Conservation (phyloP, 805 yeast genomes). For the Brettanomyces sp. region DNA sequence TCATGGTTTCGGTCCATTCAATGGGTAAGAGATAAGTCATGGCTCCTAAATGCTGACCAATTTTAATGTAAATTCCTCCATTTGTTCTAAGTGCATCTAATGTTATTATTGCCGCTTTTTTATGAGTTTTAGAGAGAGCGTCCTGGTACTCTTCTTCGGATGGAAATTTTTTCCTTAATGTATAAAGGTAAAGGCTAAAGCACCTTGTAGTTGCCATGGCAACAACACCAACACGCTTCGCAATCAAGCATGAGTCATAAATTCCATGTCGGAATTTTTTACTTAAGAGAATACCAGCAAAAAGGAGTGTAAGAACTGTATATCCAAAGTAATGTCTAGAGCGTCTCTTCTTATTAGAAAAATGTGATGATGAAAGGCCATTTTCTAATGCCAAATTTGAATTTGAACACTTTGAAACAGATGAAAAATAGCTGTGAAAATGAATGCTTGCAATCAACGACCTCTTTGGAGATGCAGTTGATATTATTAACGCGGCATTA, state of each 20-base stretch:
- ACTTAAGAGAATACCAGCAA: background rate
- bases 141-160: slow-evolving; percentile 35
- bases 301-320: background rate
- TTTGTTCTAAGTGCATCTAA: slow-evolving; percentile 69
- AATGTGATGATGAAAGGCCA: too few species aligned
- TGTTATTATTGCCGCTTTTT: slow-evolving; percentile 69
- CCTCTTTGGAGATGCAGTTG: too few species aligned
- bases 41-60: slow-evolving; percentile 92
- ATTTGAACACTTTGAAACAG: too few species aligned
- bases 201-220: slow-evolving; percentile 64
- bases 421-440: too few species aligned
- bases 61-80: slow-evolving; percentile 88
- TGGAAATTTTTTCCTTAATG: slow-evolving; percentile 33
- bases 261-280: background rate
- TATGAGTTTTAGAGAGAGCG: slow-evolving; percentile 62
- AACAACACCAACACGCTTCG: slow-evolving; percentile 52
- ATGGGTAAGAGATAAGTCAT: slow-evolving; percentile 82
- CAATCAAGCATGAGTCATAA: slow-evolving; percentile 15
- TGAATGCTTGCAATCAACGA: too few species aligned
- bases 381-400: too few species aligned
- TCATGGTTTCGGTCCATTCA: slow-evolving; percentile 95
- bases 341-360: too few species aligned
- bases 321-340: background rate
- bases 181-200: slow-evolving; percentile 56
- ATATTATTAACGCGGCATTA: too few species aligned